Percentiles rank a stretch among this genome's conserved stretches.
Evolutionary conservation across 306 rosid species (phyloP).

Genomic region (Lathyrus sativus): DNA sequence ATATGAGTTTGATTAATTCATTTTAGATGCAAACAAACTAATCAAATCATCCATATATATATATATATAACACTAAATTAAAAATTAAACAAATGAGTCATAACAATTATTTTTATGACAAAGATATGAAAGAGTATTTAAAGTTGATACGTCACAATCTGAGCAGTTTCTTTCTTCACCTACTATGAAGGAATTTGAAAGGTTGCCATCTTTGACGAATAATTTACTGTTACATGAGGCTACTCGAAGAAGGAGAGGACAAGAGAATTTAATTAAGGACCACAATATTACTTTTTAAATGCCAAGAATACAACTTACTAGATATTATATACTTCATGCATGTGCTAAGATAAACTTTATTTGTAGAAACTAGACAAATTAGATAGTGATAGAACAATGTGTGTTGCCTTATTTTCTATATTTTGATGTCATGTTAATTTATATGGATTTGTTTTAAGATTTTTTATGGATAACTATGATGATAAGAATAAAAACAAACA

Average conservation of each 20-base stretch:
- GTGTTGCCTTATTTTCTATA: neutral
- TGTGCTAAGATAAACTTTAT: slow-evolving; percentile 20
- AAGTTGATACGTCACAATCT: slow-evolving; percentile 6
- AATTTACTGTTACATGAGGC: slow-evolving; percentile 6
- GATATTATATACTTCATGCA: neutral
- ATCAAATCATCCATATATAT: no score
- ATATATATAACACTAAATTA: neutral
- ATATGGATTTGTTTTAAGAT: neutral
- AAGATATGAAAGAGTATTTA: neutral
- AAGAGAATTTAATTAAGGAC: slow-evolving; percentile 17
- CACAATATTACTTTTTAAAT: neutral
- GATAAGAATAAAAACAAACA: neutral
- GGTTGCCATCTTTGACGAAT: slow-evolving; percentile 29
- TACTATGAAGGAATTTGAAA: neutral
- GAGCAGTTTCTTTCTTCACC: neutral
- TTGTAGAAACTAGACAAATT: slow-evolving; percentile 22
- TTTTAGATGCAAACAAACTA: no score
- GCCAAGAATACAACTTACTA: neutral
- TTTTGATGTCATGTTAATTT: neutral
- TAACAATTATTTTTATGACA: neutral
- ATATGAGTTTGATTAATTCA: no score
- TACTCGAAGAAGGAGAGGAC: slow-evolving; percentile 25
- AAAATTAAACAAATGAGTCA: neutral
- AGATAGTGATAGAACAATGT: slow-evolving; percentile 17
- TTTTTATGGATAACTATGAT: neutral